phyloP scores from a whole-genome alignment of 352 stramenopile species.

The Phytophthora citricola region DNA sequence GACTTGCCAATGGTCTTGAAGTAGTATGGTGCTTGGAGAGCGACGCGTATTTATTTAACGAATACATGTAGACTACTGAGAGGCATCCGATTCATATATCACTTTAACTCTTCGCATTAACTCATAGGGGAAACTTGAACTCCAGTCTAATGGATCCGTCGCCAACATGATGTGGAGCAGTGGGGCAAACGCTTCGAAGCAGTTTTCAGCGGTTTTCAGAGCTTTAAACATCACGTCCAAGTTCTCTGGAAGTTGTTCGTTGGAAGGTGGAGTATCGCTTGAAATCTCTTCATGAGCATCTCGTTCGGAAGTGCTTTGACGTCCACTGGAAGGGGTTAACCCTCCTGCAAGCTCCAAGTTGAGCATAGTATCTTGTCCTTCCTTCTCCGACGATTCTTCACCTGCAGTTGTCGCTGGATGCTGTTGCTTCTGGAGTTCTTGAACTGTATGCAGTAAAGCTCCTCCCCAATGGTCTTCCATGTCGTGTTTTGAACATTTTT shows the following conservation, averaged over 20 bases:
- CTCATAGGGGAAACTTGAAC: constrained; percentile 15
- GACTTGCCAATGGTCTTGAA: no score
- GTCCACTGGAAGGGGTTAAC: neutral
- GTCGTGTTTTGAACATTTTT: constrained; percentile 18
- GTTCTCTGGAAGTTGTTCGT: constrained; percentile 10
- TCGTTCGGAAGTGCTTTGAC: constrained; percentile 9
- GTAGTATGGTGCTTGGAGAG: no score
- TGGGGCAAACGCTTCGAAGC: constrained; percentile 48
- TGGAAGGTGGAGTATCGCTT: neutral
- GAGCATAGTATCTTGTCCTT: neutral
- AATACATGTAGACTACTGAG: neutral
- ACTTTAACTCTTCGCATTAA: neutral
- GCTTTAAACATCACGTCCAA: constrained; percentile 32
- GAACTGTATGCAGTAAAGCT: constrained; percentile 20
- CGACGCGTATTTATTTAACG: neutral
- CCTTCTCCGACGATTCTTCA: constrained; percentile 5
- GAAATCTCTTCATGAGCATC: neutral
- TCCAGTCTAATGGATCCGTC: constrained; percentile 36
- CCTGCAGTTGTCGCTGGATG: constrained; percentile 20
- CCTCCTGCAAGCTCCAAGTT: neutral
- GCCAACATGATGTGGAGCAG: constrained; percentile 49
- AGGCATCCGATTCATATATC: neutral
- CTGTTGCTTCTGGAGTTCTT: constrained; percentile 7
- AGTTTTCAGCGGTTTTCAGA: constrained; percentile 35
- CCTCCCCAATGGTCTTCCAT: constrained; percentile 39